Evolutionary conservation across 768 basidiomycete species (phyloP).

Genomic region (Tricholoma flavovirens): DNA sequence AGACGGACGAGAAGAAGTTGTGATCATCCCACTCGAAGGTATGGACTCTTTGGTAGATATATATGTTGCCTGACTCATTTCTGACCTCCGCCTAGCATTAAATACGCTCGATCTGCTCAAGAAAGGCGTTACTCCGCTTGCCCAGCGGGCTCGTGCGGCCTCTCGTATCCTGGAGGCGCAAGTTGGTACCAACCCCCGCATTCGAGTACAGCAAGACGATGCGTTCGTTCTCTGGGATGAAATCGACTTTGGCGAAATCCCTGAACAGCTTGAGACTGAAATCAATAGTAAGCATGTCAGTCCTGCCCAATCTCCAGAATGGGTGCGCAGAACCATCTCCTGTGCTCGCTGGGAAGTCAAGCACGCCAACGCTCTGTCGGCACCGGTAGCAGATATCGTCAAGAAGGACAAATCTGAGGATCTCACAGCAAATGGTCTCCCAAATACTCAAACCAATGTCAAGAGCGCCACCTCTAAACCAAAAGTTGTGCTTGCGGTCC

Average conservation of each 20-base stretch:
- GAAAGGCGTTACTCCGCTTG: conserved; percentile 76
- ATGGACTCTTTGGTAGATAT: conserved; percentile 16
- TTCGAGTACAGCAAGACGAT: conserved; percentile 76
- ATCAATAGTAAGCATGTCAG: conserved; percentile 17
- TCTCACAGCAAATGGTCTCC: conserved; percentile 2
- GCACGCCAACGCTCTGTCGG: conserved; percentile 27
- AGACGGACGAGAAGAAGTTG: conserved; percentile 67
- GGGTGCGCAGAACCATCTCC: conserved; percentile 80
- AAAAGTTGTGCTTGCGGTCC: conserved; percentile 61
- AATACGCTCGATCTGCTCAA: conserved; percentile 91
- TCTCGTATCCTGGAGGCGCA: conserved; percentile 86
- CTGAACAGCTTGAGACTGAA: conserved; percentile 9
- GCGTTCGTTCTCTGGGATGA: conserved; percentile 80
- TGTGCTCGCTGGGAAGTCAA: conserved; percentile 75
- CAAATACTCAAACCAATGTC: neutral
- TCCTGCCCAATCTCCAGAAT: conserved; percentile 57
- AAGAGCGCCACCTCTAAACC: conserved; percentile 16
- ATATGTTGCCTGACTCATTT: neutral
- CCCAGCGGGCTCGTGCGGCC: conserved; percentile 79
- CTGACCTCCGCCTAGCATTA: conserved; percentile 46
- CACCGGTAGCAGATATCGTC: conserved; percentile 9
- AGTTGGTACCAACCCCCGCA: conserved; percentile 77
- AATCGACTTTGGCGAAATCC: conserved; percentile 46
- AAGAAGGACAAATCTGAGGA: conserved; percentile 13
- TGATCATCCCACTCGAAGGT: conserved; percentile 91